Conservation (phyloP, 805 yeast genomes). For the Metschnikowia lachancei region DNA sequence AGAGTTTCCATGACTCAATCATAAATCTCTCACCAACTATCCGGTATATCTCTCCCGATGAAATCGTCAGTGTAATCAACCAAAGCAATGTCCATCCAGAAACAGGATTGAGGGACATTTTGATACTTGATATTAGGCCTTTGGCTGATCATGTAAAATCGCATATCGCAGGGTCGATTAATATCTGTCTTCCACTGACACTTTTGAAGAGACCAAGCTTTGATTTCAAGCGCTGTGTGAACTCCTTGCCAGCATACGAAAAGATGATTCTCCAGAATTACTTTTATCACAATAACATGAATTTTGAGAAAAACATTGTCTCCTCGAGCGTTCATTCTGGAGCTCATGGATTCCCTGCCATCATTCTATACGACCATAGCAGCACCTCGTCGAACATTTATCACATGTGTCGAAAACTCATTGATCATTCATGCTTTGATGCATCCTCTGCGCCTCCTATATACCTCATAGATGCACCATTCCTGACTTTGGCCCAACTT, state of each 20-base stretch:
- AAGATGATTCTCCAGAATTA: slow-evolving; percentile 40
- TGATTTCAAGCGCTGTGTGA: slow-evolving; percentile 58
- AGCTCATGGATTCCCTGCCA: slow-evolving; percentile 34
- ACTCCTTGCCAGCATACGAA: slow-evolving; percentile 56
- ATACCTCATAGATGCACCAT: slow-evolving; percentile 43
- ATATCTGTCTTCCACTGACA: slow-evolving; percentile 88
- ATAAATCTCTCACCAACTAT: slow-evolving; percentile 24
- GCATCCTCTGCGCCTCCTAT: slow-evolving; percentile 32
- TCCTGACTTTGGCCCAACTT: slow-evolving; percentile 31
- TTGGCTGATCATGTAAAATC: slow-evolving; percentile 65
- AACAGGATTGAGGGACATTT: slow-evolving; percentile 19
- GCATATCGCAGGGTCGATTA: slow-evolving; percentile 61
- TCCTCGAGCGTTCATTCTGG: slow-evolving; percentile 14
- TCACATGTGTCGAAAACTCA: slow-evolving; percentile 49
- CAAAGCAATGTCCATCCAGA: slow-evolving; percentile 6
- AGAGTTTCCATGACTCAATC: slow-evolving; percentile 23
- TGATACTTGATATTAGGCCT: slow-evolving; percentile 79
- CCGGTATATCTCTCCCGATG: slow-evolving; percentile 17
- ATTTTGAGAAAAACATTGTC: slow-evolving; percentile 5
- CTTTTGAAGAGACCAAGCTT: slow-evolving; percentile 73
- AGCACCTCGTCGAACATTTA: slow-evolving; percentile 40
- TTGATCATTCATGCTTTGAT: slow-evolving; percentile 28
- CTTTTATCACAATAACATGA: slow-evolving; percentile 19
- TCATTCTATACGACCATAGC: slow-evolving; percentile 50
- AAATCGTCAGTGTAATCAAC: slow-evolving; percentile 18